Evolutionary conservation across 75 land plant species (phyloP).

Genomic region (Picea sitchensis): DNA sequence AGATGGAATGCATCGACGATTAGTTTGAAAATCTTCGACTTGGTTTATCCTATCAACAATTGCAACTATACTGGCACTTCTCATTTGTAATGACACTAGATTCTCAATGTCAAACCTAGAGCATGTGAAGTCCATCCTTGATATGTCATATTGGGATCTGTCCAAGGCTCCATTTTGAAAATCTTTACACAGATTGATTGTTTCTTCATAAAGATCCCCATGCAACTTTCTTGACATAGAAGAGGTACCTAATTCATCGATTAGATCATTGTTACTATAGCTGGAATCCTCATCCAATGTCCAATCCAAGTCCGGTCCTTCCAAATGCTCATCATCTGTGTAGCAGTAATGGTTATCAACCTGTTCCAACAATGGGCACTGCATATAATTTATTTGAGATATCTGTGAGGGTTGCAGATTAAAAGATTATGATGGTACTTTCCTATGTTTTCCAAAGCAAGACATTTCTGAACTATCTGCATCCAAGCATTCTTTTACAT

Average conservation of each 20-base stretch:
- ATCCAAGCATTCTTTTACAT: background rate
- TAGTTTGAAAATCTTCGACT: no score
- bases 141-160: no score
- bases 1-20: no score
- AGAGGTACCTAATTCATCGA: no score
- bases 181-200: background rate
- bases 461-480: background rate
- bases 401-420: background rate
- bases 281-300: background rate
- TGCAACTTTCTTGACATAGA: no score
- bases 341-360: background rate
- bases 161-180: background rate
- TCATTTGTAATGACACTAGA: no score
- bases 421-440: background rate
- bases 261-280: no score
- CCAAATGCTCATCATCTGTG: background rate
- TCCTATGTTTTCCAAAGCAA: background rate
- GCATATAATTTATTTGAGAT: background rate
- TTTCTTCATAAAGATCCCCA: background rate
- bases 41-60: no score
- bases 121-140: no score
- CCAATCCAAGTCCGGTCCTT: background rate
- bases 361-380: background rate
- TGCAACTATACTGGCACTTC: no score
- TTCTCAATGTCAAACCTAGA: no score